Conservation (phyloP, 768 basidiomycete genomes). For the Russula emetica region DNA sequence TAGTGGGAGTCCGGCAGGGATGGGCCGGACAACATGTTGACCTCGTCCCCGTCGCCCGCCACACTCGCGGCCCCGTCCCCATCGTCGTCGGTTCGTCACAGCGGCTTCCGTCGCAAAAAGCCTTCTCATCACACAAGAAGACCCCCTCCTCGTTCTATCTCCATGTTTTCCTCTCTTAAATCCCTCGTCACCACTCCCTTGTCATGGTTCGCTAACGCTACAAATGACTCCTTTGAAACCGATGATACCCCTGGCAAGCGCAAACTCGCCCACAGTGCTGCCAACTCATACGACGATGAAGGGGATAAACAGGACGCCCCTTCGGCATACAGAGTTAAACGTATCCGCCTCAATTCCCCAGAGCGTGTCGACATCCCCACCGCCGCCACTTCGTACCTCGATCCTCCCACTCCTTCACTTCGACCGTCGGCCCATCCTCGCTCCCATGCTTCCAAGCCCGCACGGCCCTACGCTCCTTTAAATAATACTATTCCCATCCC, state of each 20-base stretch:
- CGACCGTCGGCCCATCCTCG: constrained; percentile 11
- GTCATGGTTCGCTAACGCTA: constrained; percentile 32
- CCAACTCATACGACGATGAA: constrained; percentile 17
- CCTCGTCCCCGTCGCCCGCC: constrained; percentile 27
- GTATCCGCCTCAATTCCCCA: constrained; percentile 31
- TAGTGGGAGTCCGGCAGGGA: constrained; percentile 37
- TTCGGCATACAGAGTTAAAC: constrained; percentile 28
- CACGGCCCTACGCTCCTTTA: constrained; percentile 21
- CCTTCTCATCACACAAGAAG: constrained; percentile 24
- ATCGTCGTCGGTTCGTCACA: constrained; percentile 25
- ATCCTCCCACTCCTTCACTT: constrained; percentile 26
- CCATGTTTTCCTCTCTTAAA: constrained; percentile 36
- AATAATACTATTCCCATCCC: constrained; percentile 23
- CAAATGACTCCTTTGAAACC: constrained; percentile 29
- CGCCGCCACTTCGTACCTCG: constrained; percentile 17
- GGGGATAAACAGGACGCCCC: constrained; percentile 26
- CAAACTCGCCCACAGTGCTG: constrained; percentile 26
- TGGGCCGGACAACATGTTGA: constrained; percentile 34
- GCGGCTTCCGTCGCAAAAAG: constrained; percentile 24
- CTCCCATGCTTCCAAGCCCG: constrained; percentile 10
- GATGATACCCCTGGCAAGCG: constrained; percentile 37
- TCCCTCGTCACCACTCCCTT: constrained; percentile 36
- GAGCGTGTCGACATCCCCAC: constrained; percentile 1
- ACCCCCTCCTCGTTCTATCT: constrained; percentile 31
- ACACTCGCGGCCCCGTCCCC: constrained; percentile 33